Evolutionary conservation across 805 yeast species (phyloP), one percentile per base, ranked within the genome.

Genomic region (Lipomyces kockii): DNA sequence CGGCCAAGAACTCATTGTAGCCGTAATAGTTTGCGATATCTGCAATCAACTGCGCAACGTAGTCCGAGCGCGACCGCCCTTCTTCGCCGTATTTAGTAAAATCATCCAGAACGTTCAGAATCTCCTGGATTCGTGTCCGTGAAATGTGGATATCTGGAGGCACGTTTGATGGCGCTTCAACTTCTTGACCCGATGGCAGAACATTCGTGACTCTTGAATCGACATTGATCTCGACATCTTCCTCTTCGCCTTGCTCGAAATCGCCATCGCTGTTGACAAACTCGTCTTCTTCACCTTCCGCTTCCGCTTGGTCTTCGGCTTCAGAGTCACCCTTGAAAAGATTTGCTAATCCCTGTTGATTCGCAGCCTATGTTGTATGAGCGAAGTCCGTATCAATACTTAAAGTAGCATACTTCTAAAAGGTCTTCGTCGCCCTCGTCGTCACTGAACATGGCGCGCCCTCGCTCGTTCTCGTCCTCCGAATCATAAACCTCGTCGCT

Each of bases 21-120:
- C 99, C 98, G 77, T 94, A 95, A 81, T 95, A 95, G 75, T 88
- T 90, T 77, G 96, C 89, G 53, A 95, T 91, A 80, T 95, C 99
- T 70, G 85, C 85, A 34, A 94, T 80, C 69, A 95, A 82, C 79
- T 96, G 88, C 64, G 87, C 87, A 57, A 85, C 83, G 77, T 95
- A 92, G 71, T 92, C 97, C 25, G 89, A 81, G 81, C 99, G 89
- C 59, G 94, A 88, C 76, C 86, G 87, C 14, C 97, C 97, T 74
- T 87, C 93, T 78, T 92, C 97, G 7, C 92, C 89, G 74, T 91
- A 77, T 61, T 82, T 89, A 76, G 87, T 88, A 81, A 94, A 92
- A 79, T 94, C 91, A 78, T 94, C 98, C 74, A 95, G 84, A 20
- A 94, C 97, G 78, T 93, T 93, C 61, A 93, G 94, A 70, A 96